Conservation (phyloP, 108 stramenopile species). For the Poteriospumella lacustris region DNA sequence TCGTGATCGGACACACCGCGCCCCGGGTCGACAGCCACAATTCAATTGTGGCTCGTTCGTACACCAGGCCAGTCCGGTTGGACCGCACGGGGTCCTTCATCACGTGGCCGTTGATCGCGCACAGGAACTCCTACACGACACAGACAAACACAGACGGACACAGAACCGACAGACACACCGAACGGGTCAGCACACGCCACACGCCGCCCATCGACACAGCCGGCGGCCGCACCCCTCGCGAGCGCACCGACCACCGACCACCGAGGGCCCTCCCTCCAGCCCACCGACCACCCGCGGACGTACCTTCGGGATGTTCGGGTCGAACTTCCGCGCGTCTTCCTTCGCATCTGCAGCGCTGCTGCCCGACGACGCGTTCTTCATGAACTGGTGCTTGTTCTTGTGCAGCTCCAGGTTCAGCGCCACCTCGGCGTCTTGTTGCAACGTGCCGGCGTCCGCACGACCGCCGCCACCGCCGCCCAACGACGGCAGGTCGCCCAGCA, state of each 20-base stretch:
- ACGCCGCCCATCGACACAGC: too few species aligned
- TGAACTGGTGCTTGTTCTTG: conserved; percentile 1
- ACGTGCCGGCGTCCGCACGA: not conserved
- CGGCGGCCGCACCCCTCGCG: too few species aligned
- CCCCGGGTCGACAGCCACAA: conserved; percentile 56
- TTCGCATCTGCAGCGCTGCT: not conserved
- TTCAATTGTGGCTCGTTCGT: conserved; percentile 45
- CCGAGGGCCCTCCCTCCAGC: too few species aligned
- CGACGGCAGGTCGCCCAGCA: conserved; percentile 43
- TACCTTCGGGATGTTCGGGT: not conserved
- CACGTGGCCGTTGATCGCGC: conserved; percentile 57
- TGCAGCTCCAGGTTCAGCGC: conserved; percentile 42
- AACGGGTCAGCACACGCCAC: too few species aligned
- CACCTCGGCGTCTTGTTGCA: conserved; percentile 13
- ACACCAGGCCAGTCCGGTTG: conserved; percentile 43
- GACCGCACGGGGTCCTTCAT: conserved; percentile 50
- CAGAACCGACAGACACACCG: too few species aligned
- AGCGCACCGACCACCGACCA: too few species aligned
- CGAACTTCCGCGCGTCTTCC: not conserved
- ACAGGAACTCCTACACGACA: conserved; percentile 45
- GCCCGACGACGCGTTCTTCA: not conserved
- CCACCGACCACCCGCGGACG: too few species aligned
- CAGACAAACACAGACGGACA: not conserved
- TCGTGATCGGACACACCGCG: conserved; percentile 51
- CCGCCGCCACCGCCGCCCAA: not conserved